A percentile compares a stretch with the other conserved stretches of the same genome.
phyloP scores from a whole-genome alignment of 495 filamentous ascomycete genomes.

The Penicillium ochrochloron region DNA sequence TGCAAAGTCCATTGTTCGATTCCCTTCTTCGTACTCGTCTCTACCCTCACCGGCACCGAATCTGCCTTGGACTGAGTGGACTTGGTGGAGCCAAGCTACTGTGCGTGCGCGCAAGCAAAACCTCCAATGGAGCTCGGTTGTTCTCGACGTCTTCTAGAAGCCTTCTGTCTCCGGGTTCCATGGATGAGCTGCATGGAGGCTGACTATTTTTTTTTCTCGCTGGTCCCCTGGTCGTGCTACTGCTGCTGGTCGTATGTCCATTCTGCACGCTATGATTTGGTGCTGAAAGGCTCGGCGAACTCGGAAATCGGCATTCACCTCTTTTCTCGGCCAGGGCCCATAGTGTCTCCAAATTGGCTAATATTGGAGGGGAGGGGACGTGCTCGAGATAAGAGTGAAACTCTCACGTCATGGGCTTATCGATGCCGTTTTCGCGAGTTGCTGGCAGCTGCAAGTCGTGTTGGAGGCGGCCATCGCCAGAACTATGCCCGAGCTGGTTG shows the following conservation, averaged over 20 bases:
- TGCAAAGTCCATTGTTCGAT: slow-evolving; percentile 1
- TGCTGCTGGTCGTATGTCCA: background rate
- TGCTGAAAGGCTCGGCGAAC: background rate
- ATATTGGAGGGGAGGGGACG: background rate
- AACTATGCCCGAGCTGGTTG: slow-evolving; percentile 6
- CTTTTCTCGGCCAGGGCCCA: background rate
- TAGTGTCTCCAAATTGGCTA: background rate
- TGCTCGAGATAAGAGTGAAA: slow-evolving; percentile 34
- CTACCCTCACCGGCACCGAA: slow-evolving; percentile 21
- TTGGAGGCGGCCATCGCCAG: background rate
- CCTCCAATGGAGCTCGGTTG: slow-evolving; percentile 16
- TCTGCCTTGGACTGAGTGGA: slow-evolving; percentile 11
- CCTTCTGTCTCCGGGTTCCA: slow-evolving; percentile 21
- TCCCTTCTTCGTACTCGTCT: background rate
- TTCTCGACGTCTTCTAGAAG: slow-evolving; percentile 35
- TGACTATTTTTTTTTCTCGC: background rate
- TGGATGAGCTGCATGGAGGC: slow-evolving; percentile 21
- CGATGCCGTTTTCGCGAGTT: slow-evolving; percentile 22
- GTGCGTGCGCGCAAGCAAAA: slow-evolving; percentile 23
- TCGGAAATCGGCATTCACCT: slow-evolving; percentile 21
- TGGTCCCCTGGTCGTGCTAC: background rate
- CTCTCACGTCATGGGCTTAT: slow-evolving; percentile 37
- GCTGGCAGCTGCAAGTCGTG: background rate
- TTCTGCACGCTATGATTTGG: background rate
- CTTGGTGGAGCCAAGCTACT: slow-evolving; percentile 12